phyloP scores from a whole-genome alignment of 441 rosid species.

The Corymbia citriodora region DNA sequence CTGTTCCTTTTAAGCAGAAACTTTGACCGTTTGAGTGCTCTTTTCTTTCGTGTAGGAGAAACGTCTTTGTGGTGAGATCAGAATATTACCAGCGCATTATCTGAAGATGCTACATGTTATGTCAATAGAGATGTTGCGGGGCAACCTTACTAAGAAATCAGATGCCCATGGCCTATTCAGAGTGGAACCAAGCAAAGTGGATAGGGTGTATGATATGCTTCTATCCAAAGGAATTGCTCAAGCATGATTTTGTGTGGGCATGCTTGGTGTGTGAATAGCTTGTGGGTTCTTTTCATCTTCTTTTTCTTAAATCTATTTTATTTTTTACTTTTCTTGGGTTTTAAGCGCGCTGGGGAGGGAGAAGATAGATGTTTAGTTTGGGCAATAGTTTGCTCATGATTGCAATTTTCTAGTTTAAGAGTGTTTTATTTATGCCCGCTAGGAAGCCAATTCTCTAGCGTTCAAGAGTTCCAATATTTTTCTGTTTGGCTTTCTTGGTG shows the following conservation, averaged over 20 bases:
- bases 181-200: constrained; percentile 78
- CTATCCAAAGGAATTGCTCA: constrained; percentile 57
- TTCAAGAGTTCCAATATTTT: not conserved
- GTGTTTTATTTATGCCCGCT: not conserved
- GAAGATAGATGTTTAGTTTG: not conserved
- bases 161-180: constrained; percentile 78
- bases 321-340: not conserved
- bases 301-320: not conserved
- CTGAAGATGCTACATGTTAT: constrained; percentile 68
- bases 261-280: not conserved
- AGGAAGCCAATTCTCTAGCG: not conserved
- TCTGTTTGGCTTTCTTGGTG: not conserved
- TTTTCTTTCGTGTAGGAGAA: constrained; percentile 49
- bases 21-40: not conserved
- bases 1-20: not conserved
- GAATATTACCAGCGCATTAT: constrained; percentile 74
- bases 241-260: constrained; percentile 17
- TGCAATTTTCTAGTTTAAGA: not conserved
- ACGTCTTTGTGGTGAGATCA: constrained; percentile 56
- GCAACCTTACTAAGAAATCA: constrained; percentile 55
- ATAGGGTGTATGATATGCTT: constrained; percentile 74
- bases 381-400: not conserved
- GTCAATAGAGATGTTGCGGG: constrained; percentile 55
- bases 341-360: not conserved
- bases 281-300: not conserved